Evolutionary conservation across 495 filamentous ascomycete species (phyloP), one percentile per base, ranked within the genome.

Genomic region (Hypoxylon lienhwacheense): DNA sequence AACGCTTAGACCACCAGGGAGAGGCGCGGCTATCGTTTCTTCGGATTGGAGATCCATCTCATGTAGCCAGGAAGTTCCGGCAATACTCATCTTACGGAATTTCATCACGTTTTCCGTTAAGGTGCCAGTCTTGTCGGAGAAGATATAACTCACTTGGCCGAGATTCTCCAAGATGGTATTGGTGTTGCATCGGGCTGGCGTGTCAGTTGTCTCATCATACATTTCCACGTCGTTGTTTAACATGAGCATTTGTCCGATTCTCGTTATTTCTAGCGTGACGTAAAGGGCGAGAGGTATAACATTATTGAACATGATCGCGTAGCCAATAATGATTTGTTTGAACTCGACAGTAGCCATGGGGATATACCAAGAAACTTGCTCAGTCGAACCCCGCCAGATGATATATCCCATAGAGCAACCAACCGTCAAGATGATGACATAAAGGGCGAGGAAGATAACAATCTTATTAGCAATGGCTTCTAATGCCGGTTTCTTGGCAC

Each of bases 101-200:
- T 84, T 83, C 91, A 96, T 95, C 14, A 85, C 76, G 57, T 96
- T 96, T 66, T 96, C 90, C 4, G 91, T 96, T 66, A 96, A 69
- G 0, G 91, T 96, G 24, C 91, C 91, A 17, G 91, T 96, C 71
- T 96, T 96, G 70, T 96, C 91, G 5, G 90, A 92, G 70, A 96
- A 93, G 16, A 96, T 86, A 56, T 93, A 91, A 55, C 85, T 91
- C 56, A 96, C 81, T 72, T 95, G 91, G 7, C 91, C 91, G 4
- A 95, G 80, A 48, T 96, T 90, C 60, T 96, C 91, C 58, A 95
- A 85, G 63, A 95, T 96, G 0, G 91, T 96, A 5, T 90, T 95
- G 1, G 91, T 96, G 55, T 89, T 87, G 35, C 89, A 87, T 54
- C 89, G 84, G 70, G 91, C 84, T 8, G 89, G 89, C 4, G 89